Conservation (phyloP, 345 rosid genomes). For the Clarkia xantiana region DNA sequence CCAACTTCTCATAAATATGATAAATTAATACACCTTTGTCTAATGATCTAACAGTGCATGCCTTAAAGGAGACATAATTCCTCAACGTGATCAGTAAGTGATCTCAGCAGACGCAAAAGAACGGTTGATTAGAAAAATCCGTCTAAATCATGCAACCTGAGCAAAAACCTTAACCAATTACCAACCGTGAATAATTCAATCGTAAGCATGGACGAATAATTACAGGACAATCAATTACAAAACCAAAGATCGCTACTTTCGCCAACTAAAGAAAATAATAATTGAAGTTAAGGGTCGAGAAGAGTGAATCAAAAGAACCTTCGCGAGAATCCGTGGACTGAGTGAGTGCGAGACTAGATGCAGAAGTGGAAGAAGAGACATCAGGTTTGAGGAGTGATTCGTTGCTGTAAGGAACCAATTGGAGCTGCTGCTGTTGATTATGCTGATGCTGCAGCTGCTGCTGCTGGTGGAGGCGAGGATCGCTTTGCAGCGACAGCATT, state of each 20-base stretch:
- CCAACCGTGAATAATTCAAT: background rate
- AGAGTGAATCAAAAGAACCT: slow-evolving; percentile 3
- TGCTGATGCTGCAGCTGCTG: slow-evolving; percentile 2
- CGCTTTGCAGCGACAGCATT: slow-evolving; percentile 16
- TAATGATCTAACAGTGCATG: too few species aligned
- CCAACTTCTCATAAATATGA: too few species aligned
- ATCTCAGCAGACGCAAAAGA: background rate
- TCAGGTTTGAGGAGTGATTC: slow-evolving; percentile 9
- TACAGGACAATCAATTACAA: background rate
- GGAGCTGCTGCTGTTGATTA: slow-evolving; percentile 7
- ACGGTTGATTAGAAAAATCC: too few species aligned
- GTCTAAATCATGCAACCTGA: background rate
- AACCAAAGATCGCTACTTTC: background rate
- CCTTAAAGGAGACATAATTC: too few species aligned
- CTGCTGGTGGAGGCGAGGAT: slow-evolving; percentile 10
- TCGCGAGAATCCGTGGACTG: slow-evolving; percentile 12
- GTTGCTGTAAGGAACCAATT: slow-evolving; percentile 6
- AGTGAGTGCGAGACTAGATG: slow-evolving; percentile 9
- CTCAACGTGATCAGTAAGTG: background rate
- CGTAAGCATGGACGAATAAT: background rate
- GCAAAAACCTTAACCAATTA: background rate
- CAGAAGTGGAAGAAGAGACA: background rate
- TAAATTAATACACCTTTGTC: too few species aligned
- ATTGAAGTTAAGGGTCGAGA: background rate
- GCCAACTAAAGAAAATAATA: background rate